Conservation (phyloP, 257 asterid species). For the Scutellaria baicalensis region DNA sequence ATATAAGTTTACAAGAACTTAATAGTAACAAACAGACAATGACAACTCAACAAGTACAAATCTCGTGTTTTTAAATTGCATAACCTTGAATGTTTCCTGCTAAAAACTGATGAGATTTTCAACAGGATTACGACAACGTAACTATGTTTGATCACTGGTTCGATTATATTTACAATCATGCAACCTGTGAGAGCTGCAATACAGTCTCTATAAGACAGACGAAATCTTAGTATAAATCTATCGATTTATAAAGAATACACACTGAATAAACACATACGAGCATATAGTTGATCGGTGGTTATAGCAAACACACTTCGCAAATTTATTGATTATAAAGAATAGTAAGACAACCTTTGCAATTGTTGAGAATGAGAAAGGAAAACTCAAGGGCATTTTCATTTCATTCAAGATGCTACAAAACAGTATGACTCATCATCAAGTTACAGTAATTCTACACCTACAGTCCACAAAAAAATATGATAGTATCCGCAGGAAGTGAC, state of each 20-base stretch:
- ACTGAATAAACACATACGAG: not conserved
- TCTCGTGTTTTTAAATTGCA: not conserved
- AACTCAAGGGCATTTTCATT: not conserved
- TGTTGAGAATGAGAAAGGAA: not conserved
- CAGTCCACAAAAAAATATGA: slow-evolving; percentile 1
- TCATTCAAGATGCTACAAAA: slow-evolving; percentile 12
- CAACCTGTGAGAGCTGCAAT: too few relatives aligned
- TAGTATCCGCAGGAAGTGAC: not conserved
- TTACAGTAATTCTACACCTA: slow-evolving; percentile 7
- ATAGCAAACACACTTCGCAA: not conserved
- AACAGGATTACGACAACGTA: too few relatives aligned
- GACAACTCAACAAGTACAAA: too few relatives aligned
- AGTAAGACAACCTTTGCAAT: not conserved
- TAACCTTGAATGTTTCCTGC: not conserved
- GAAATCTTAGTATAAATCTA: too few relatives aligned
- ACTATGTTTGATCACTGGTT: too few relatives aligned
- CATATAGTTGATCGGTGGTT: not conserved
- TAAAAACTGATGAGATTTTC: not conserved
- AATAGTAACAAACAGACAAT: too few relatives aligned
- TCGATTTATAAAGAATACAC: too few relatives aligned
- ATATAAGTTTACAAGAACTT: not conserved
- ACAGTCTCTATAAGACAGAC: too few relatives aligned
- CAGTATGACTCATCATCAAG: slow-evolving; percentile 1
- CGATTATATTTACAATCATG: too few relatives aligned
- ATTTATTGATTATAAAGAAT: not conserved